Percentiles rank a stretch among this genome's conserved stretches.
Conservation (phyloP, 345 rosid species). For the Melaleuca alternifolia region DNA sequence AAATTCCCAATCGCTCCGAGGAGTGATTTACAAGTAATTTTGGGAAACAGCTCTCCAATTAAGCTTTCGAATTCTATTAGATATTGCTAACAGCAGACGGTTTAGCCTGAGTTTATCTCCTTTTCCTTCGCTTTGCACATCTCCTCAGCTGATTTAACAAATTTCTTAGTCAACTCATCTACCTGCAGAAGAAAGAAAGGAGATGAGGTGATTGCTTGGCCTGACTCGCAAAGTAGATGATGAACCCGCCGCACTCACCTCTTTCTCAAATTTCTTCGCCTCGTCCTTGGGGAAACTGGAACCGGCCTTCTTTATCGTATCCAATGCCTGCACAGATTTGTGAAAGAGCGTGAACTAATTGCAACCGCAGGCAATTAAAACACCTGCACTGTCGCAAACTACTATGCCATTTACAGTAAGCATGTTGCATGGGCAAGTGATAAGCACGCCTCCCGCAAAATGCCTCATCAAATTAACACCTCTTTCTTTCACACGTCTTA, state of each 20-base stretch:
- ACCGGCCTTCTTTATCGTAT: slow-evolving; percentile 65
- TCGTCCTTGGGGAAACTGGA: slow-evolving; percentile 76
- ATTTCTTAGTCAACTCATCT: slow-evolving; percentile 79
- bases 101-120: slow-evolving; percentile 66
- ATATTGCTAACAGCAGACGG: background rate
- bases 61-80: background rate
- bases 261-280: slow-evolving; percentile 86
- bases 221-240: background rate
- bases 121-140: slow-evolving; percentile 90
- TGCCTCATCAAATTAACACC: background rate
- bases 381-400: background rate
- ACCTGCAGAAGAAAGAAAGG: slow-evolving; percentile 24
- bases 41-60: background rate
- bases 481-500: background rate
- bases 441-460: background rate
- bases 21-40: background rate
- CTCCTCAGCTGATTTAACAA: slow-evolving; percentile 74
- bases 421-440: background rate
- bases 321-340: slow-evolving; percentile 52
- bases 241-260: slow-evolving; percentile 29
- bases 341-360: background rate
- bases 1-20: background rate
- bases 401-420: background rate
- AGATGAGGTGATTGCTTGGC: background rate
- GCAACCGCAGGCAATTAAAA: background rate